Conservation (phyloP, 257 asterid species). For the Lycium barbarum region DNA sequence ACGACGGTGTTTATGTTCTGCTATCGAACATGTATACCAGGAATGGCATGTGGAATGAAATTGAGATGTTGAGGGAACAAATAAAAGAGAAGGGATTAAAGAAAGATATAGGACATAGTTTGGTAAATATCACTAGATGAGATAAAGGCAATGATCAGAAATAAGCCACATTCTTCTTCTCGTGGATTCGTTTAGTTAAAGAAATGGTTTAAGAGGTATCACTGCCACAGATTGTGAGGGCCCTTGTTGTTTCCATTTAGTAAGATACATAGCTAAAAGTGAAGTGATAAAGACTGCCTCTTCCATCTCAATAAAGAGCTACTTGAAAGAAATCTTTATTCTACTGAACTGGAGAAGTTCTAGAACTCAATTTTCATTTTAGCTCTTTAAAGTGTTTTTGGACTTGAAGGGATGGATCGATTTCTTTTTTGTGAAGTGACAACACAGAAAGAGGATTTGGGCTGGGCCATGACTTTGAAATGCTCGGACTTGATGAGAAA, state of each 20-base stretch:
- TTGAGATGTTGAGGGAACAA: constrained; percentile 64
- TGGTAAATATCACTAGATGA: constrained; percentile 43
- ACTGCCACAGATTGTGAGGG: background rate
- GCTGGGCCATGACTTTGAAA: background rate
- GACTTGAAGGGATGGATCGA: background rate
- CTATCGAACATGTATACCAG: constrained; percentile 79
- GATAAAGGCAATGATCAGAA: constrained; percentile 18
- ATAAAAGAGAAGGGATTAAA: constrained; percentile 65
- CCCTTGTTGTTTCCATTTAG: background rate
- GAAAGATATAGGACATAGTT: constrained; percentile 82
- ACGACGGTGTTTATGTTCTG: constrained; percentile 69
- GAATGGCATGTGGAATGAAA: constrained; percentile 80
- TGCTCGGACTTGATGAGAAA: background rate
- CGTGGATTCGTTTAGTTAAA: background rate
- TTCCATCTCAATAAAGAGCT: constrained; percentile 9
- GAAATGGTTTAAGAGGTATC: background rate
- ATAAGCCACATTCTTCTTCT: background rate
- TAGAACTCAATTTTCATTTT: background rate
- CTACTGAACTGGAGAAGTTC: background rate
- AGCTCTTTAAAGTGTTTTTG: background rate
- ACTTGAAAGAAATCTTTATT: background rate
- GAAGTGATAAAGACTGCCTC: background rate
- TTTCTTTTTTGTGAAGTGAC: constrained; percentile 10
- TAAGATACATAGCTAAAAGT: background rate
- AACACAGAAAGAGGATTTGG: background rate